Evolutionary conservation across 2,329 filamentous ascomycete species (phyloP), one percentile per base, ranked within the genome.

Genomic region (Trichophyton schoenleinii): DNA sequence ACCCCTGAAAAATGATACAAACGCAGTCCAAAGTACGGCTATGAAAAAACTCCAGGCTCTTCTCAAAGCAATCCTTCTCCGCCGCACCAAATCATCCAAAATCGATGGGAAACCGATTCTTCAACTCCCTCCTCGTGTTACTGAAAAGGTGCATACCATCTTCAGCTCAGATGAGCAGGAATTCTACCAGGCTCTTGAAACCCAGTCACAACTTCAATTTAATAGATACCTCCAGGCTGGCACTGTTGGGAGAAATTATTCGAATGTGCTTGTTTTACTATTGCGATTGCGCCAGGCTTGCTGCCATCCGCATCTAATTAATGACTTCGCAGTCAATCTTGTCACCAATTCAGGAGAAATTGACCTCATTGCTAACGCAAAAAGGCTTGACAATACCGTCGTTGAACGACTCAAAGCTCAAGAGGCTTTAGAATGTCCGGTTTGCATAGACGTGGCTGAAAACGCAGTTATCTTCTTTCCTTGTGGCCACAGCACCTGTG

Each of bases 51-150:
- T 96, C 3, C 89, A 89, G 62, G 83, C 84, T 4, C 73, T 96
- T 3, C 81, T 95, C 42, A 90, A 89, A 68, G 87, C 88, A 0
- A 84, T 91, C 57, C 86, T 95, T 75, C 79, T 96, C 58, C 87
- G 91, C 31, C 86, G 91, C 20, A 91, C 86, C 61, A 96, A 96
- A 74, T 80, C 83, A 38, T 90, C 89, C 0, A 76, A 82, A 64
- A 86, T 95, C 60, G 86, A 96, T 69, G 91, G 90, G 6, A 81
- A 88, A 66, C 88, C 88, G 0, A 89, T 92, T 61, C 77, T 91
- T 53, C 76, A 78, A 15, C 77, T 92, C 6, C 87, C 87, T 0
- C 78, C 81, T 7, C 87, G 89, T 69, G 80, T 79, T 1, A 84
- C 84, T 11, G 78, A 83, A 60, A 74, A 82, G 25, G 78, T 83